Evolutionary conservation across 2,329 filamentous ascomycete genomes (phyloP), one percentile per base, ranked within the genome.

Genomic region (Capronia epimyces): DNA sequence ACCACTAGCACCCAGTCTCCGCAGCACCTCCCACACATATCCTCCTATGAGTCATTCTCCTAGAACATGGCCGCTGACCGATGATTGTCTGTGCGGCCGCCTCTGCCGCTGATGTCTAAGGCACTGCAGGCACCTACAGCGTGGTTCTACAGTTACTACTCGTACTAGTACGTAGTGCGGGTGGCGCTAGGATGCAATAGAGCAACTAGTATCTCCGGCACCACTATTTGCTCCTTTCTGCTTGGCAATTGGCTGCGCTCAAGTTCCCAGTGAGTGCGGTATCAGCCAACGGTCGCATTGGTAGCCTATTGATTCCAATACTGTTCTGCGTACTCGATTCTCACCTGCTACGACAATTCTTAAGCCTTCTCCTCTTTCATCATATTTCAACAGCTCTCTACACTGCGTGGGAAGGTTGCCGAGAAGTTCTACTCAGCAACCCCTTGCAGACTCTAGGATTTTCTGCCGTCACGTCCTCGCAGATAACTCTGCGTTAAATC

Each of bases 401-500:
- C 27, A 29, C 27, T 8, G 27, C 27, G n/a, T n/a, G n/a, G n/a
- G n/a, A n/a, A n/a, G n/a, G n/a, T n/a, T n/a, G n/a, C n/a, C n/a
- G n/a, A n/a, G n/a, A n/a, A n/a, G n/a, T n/a, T n/a, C n/a, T n/a
- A n/a, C n/a, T n/a, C n/a, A n/a, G n/a, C n/a, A n/a, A n/a, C n/a
- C n/a, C n/a, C n/a, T n/a, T n/a, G n/a, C n/a, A n/a, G n/a, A n/a
- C n/a, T n/a, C n/a, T n/a, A n/a, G n/a, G n/a, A n/a, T n/a, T 37
- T 20, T 5, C 34, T 37, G 34, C 34, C 8, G 18, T 34, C 31
- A n/a, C 8, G 18, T 34, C 31, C 13, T n/a, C 34, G 34, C 34
- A 37, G 50, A 39, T 52, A 52, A 52, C 15, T 34, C 29, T 46
- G 12, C 21, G 44, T 52, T 52, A 52, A 47, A 44, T 52, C 50